Evolutionary conservation across 208 protist species (phyloP), one percentile per base, ranked within the genome.

Genomic region (Wallacemonas sp.): DNA sequence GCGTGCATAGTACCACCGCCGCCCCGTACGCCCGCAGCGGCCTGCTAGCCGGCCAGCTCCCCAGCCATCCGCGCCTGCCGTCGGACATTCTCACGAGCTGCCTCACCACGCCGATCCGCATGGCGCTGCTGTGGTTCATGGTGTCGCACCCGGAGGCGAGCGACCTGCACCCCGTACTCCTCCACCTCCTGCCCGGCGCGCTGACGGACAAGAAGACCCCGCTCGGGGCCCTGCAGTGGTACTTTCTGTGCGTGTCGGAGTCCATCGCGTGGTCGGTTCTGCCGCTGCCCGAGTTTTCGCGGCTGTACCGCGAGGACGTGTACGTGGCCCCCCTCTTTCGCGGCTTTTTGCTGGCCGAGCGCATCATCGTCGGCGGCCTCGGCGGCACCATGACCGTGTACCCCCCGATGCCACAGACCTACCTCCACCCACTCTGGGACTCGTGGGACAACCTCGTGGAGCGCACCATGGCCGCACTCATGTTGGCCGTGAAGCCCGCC

Each of bases 1-100:
- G 20, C 25, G 26, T 32, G 3, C 48, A 55, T 22, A 55, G 48
- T 20, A 22, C 48, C 23, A 18, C 25, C 3, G 26, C 48, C 31
- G 36, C 52, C 8, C 38, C 52, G 18, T n/a, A 22, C 14, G 7
- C 22, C 36, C 36, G 14, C 52, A 59, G 20, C 32, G 52, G 52
- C 3, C 31, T 59, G 31, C 22, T 39, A 29, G 31, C 52, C 29
- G 52, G 52, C 8, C 57, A 64, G 36, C 57, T 64, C 20, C 36
- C 74, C 7, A 65, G 49, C 7, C 91, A 97, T 73, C 84, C 80
- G 25, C 77, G 74, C 25, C 76, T 97, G 41, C 91, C 88, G 2
- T 89, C 84, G 1, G 99, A 99, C 82, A 82, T 99, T 23, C 98
- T 99, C 65, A 99, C 98, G 3, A 81, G 97, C n/a, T 99, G 99